These are phyloP conservation scores for Xylariaceae sp. DNA, from an alignment of 2,329 filamentous ascomycete species.

Conservation along the genomic window DNA sequence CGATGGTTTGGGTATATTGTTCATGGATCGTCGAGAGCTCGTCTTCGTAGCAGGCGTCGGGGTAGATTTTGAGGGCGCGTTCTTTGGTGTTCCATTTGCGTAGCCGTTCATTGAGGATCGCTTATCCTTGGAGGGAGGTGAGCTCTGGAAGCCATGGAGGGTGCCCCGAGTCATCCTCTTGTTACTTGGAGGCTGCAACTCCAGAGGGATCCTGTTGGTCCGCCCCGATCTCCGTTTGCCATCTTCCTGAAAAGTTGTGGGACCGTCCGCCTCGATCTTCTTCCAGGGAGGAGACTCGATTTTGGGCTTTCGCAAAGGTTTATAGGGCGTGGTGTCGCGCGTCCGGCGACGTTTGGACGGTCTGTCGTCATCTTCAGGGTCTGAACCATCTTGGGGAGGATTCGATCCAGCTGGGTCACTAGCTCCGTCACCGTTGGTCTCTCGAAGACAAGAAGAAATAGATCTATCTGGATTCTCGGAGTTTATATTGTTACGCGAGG, in stretches of 20 bases:
- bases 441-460: conserved; percentile 6
- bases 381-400: conserved; percentile 23
- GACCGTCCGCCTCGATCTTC: conserved; percentile 75
- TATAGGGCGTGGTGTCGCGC: conserved; percentile 39
- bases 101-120: conserved; percentile 26
- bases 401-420: conserved; percentile 5
- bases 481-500: conserved; percentile 17
- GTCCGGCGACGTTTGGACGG: conserved; percentile 64
- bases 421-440: conserved; percentile 12
- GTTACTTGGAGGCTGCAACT: conserved; percentile 44
- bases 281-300: conserved; percentile 89
- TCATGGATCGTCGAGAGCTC: conserved; percentile 17
- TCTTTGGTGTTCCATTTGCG: conserved; percentile 26
- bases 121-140: conserved; percentile 29
- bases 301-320: conserved; percentile 36
- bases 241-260: conserved; percentile 76
- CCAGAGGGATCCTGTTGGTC: conserved; percentile 53
- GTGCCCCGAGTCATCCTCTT: conserved; percentile 49
- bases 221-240: conserved; percentile 65
- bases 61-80: conserved; percentile 17
- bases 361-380: conserved; percentile 31
- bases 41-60: conserved; percentile 16
- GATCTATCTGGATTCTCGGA: conserved; percentile 4
- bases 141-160: conserved; percentile 30
- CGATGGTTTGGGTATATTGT: conserved; percentile 16